These are phyloP conservation scores for Rhododendron ferrugineum DNA, from an alignment of 148 eudicot species.

Conservation along the genomic window DNA sequence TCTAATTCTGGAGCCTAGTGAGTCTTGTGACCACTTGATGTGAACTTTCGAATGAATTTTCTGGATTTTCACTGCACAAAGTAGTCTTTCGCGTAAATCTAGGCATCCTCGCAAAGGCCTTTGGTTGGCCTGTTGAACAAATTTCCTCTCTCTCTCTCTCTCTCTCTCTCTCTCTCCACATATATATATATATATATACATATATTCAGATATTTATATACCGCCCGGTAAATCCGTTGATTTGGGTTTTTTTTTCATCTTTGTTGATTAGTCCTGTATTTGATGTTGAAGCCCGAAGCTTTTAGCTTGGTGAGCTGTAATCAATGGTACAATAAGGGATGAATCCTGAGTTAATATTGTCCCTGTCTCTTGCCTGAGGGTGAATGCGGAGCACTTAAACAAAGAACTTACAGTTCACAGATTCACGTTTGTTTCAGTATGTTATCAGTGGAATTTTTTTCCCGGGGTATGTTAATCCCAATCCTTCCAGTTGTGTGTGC, in stretches of 20 bases:
- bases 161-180: background rate
- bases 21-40: conserved; percentile 11
- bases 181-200: too few species aligned
- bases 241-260: background rate
- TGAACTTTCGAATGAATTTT: conserved; percentile 10
- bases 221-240: background rate
- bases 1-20: background rate
- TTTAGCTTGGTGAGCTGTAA: background rate
- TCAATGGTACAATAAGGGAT: background rate
- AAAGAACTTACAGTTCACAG: background rate
- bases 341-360: background rate
- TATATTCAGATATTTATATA: too few species aligned
- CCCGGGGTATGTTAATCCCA: background rate
- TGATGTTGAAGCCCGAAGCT: background rate
- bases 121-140: background rate
- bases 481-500: background rate
- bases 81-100: conserved; percentile 6
- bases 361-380: background rate
- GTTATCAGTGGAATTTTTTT: background rate
- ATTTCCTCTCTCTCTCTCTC: background rate
- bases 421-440: background rate
- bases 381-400: background rate
- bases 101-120: background rate
- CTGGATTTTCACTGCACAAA: conserved; percentile 4
- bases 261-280: background rate